Evolutionary conservation across 2,329 filamentous ascomycete species (phyloP), one percentile per base, ranked within the genome.

Genomic region (Xylaria hypoxylon): DNA sequence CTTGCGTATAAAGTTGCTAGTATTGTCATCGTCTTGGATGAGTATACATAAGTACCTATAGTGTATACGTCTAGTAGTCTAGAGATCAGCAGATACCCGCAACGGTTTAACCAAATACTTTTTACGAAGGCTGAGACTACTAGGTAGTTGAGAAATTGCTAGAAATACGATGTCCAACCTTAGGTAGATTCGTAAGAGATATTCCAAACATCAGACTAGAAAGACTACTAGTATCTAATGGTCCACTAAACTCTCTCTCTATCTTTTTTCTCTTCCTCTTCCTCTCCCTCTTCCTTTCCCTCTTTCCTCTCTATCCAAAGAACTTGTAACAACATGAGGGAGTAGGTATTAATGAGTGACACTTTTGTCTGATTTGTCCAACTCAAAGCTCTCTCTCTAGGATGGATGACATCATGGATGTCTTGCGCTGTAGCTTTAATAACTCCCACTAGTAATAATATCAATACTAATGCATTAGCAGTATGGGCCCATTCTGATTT

Each of bases 131-230:
- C 48, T n/a, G 53, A 64, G 31, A 61, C 35, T 38, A 38, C 35
- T 38, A 11, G n/a, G n/a, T n/a, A n/a, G 35, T 15, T 11, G 35
- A 38, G 13, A 15, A 38, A 38, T 15, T 15, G 35, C 35, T 38
- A 38, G 33, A 51, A 65, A 65, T 62, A 65, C 63, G 63, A 64
- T 45, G 52, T 31, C 44, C 53, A 57, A 47, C 59, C 58, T n/a
- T n/a, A n/a, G n/a, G n/a, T 59, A 59, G 7, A 38, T 24, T 35
- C n/a, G 50, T 38, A 53, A 35, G 50, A 19, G 50, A 24, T 53
- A 19, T 24, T 17, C 31, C 33, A 35, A 58, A 33, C 42, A 28
- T 57, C 26, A 31, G 15, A 22, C 40, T 11, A 17, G 15, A n/a
- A 26, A 26, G 15, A 56, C 8, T 11, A 50, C 15, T 24, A 50